These are phyloP conservation scores for Favolaschia claudopus DNA, from an alignment of 768 basidiomycete species.

Conservation along the genomic window DNA sequence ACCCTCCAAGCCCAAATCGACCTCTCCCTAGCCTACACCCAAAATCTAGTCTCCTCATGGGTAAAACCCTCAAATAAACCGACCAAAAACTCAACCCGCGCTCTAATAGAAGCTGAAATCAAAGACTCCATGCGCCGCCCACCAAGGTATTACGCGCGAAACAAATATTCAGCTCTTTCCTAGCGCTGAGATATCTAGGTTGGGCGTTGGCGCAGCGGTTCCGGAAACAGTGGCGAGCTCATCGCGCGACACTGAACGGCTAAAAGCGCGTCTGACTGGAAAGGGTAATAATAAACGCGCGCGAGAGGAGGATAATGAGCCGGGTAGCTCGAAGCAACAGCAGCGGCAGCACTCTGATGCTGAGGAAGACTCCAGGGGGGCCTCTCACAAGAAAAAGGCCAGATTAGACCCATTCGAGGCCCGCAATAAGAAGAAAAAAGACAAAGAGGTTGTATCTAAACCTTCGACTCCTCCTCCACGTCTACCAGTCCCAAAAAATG, in stretches of 20 bases:
- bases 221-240: slow-evolving; percentile 54
- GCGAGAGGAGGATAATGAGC: slow-evolving; percentile 48
- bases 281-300: slow-evolving; percentile 56
- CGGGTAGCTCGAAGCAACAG: slow-evolving; percentile 23
- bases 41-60: slow-evolving; percentile 81
- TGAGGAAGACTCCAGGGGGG: slow-evolving; percentile 67
- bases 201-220: slow-evolving; percentile 77
- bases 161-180: slow-evolving; percentile 3
- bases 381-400: slow-evolving; percentile 65
- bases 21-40: slow-evolving; percentile 78
- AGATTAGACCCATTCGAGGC: slow-evolving; percentile 65
- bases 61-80: slow-evolving; percentile 61
- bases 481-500: background rate
- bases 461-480: slow-evolving; percentile 10
- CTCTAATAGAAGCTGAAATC: slow-evolving; percentile 63
- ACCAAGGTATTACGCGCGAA: slow-evolving; percentile 58
- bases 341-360: slow-evolving; percentile 48
- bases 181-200: slow-evolving; percentile 45
- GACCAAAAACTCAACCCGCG: slow-evolving; percentile 42
- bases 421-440: slow-evolving; percentile 55
- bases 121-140: slow-evolving; percentile 75
- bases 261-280: slow-evolving; percentile 66
- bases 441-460: slow-evolving; percentile 33
- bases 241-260: slow-evolving; percentile 63
- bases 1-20: slow-evolving; percentile 85